Evolutionary conservation across 441 rosid genomes (phyloP).

Genomic region (Hura crepitans): DNA sequence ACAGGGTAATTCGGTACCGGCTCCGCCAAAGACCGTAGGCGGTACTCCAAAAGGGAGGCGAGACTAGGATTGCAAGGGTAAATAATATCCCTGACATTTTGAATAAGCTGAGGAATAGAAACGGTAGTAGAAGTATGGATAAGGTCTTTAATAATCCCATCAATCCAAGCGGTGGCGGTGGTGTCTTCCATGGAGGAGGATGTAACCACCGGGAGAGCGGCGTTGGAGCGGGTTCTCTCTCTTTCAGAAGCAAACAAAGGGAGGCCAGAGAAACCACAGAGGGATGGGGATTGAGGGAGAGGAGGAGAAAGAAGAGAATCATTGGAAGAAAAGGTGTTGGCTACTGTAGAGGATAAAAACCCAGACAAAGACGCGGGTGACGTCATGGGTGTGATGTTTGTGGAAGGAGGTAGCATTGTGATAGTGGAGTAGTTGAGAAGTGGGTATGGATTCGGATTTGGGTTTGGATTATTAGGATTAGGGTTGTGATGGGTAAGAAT

Average conservation of each 20-base stretch:
- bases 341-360: conserved; percentile 33
- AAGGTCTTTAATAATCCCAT: conserved; percentile 79
- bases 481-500: conserved; percentile 11
- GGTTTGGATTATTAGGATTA: conserved; percentile 10
- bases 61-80: conserved; percentile 92
- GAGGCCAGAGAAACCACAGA: conserved; percentile 90
- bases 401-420: conserved; percentile 33
- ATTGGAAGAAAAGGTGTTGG: conserved; percentile 29
- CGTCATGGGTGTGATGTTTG: conserved; percentile 46
- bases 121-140: conserved; percentile 64
- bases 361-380: conserved; percentile 39
- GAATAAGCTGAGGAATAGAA: conserved; percentile 90
- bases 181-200: conserved; percentile 50
- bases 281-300: conserved; percentile 45
- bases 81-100: conserved; percentile 86
- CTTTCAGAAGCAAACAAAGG: conserved; percentile 81
- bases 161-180: conserved; percentile 75
- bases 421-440: conserved; percentile 56
- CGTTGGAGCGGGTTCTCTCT: conserved; percentile 11
- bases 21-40: conserved; percentile 71
- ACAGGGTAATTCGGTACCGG: conserved; percentile 22
- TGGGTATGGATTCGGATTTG: conserved; percentile 32
- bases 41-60: conserved; percentile 72
- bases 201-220: too few species aligned
- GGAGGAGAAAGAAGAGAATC: conserved; percentile 20